Conservation (phyloP, 1,284 basidiomycete genomes). For the Coniferiporia weirii region DNA sequence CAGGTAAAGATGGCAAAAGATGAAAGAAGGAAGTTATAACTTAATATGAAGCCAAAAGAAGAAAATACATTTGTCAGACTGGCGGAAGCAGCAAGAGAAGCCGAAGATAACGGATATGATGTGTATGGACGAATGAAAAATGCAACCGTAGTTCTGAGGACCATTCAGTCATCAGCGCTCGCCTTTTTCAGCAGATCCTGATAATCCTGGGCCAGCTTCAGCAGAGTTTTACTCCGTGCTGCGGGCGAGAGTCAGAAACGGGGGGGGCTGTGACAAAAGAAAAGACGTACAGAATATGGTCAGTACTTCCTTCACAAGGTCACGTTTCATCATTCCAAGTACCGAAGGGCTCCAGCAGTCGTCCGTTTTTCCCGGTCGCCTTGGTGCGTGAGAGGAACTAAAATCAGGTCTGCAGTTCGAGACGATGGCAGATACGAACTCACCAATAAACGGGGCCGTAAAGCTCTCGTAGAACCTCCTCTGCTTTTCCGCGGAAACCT, state of each 20-base stretch:
- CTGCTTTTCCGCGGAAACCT: constrained; percentile 77
- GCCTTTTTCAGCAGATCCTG: constrained; percentile 28
- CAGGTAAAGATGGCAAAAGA: too few species aligned
- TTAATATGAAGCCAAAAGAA: too few species aligned
- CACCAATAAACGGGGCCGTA: constrained; percentile 85
- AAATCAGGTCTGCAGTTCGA: background rate
- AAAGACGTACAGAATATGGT: constrained; percentile 57
- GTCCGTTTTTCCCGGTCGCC: constrained; percentile 58
- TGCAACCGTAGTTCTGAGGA: too few species aligned
- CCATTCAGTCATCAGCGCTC: constrained; percentile 13
- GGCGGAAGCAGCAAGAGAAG: too few species aligned
- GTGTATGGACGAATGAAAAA: too few species aligned
- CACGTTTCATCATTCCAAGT: constrained; percentile 69
- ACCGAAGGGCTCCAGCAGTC: constrained; percentile 64
- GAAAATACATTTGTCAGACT: too few species aligned
- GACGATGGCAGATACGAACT: constrained; percentile 24
- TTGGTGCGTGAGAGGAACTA: constrained; percentile 25
- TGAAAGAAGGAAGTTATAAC: too few species aligned
- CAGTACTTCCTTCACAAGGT: constrained; percentile 74
- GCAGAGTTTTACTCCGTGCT: constrained; percentile 27
- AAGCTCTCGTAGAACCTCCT: constrained; percentile 83
- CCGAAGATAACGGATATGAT: too few species aligned
- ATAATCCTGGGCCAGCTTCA: constrained; percentile 31
- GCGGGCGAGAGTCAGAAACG: background rate
- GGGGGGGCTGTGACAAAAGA: background rate